Evolutionary conservation across 179 eudicot genomes (phyloP), one percentile per base, ranked within the genome.

Genomic region (Silene coronaria): DNA sequence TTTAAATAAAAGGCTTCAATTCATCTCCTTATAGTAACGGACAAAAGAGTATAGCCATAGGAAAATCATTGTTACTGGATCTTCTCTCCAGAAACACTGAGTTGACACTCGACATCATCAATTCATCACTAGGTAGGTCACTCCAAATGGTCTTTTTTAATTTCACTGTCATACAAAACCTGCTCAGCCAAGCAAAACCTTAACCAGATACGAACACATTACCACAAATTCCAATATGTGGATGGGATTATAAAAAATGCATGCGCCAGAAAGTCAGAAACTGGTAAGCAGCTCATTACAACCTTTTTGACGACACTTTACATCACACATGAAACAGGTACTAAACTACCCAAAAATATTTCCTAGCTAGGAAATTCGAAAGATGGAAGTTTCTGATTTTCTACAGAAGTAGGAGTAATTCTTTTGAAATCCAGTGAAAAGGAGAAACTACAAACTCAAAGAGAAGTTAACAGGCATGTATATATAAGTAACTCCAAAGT

Each of bases 121-220:
- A 42, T 26, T 12, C 21, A 13, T 42, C 58, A 53, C 58, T n/a
- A 14, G 16, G 32, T 16, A 19, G 14, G 13, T 36, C 53, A n/a
- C 71, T 66, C 24, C 53, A 36, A 61, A 36, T 32, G 42, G 21
- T 30, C 7, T 65, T 32, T 61, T 65, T 24, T 6, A 17, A n/a
- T n/a, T n/a, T n/a, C n/a, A n/a, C n/a, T 65, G 46, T 65, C 46
- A 65, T 30, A 62, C n/a, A 26, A 32, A 65, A 30, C 69, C 42
- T 65, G 45, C 11, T 16, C 42, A 30, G 45, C 11, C 6, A 36
- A 28, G 21, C 45, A 30, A 28, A 30, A 65, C 69, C 23, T 32
- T 65, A 32, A 14, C 69, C 69, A 65, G 7, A 12, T 65, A 65
- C 22, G 5, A 65, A 14, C 69, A 4, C 23, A 5, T 26, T 26